These are phyloP conservation scores for Rhizophagus clarus DNA, from an alignment of 192 early-diverging fungal genomes.

Conservation along the genomic window DNA sequence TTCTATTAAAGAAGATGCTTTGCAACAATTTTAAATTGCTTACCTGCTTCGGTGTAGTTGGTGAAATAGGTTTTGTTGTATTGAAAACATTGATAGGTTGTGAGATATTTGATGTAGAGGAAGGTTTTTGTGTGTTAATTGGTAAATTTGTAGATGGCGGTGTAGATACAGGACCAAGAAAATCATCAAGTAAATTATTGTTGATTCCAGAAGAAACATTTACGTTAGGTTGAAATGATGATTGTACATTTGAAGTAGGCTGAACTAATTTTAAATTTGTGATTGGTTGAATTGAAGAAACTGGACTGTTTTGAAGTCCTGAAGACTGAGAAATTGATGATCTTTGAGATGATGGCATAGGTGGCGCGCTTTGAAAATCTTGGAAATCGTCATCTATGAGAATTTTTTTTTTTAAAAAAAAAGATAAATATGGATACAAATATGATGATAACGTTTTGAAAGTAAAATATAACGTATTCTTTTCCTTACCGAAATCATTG, in stretches of 20 bases:
- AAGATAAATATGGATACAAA: constrained; percentile 33
- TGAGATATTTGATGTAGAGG: constrained; percentile 5
- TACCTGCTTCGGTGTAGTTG: constrained; percentile 15
- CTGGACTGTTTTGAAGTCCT: constrained; percentile 24
- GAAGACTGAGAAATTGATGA: constrained; percentile 24
- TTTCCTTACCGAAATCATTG: constrained; percentile 37
- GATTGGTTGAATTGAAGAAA: constrained; percentile 36
- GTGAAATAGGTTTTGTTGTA: constrained; percentile 17
- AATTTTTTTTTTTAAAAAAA: constrained; percentile 28
- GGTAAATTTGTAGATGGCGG: constrained; percentile 30
- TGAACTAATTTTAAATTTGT: constrained; percentile 30
- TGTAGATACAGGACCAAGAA: constrained; percentile 24
- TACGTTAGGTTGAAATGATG: not conserved
- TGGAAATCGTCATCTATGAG: constrained; percentile 60
- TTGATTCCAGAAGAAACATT: not conserved
- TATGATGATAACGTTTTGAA: constrained; percentile 14
- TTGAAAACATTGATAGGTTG: not conserved
- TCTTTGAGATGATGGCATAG: constrained; percentile 33
- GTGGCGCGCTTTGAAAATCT: constrained; percentile 65
- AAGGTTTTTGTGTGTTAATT: constrained; percentile 20
- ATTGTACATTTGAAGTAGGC: constrained; percentile 5
- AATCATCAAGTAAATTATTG: constrained; percentile 32
- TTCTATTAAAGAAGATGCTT: not conserved
- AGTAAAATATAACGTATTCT: constrained; percentile 26
- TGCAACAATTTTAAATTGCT: not conserved